Base-by-base conservation (phyloP, 2,329 filamentous ascomycete species). In the Erysiphe pulchra region DNA sequence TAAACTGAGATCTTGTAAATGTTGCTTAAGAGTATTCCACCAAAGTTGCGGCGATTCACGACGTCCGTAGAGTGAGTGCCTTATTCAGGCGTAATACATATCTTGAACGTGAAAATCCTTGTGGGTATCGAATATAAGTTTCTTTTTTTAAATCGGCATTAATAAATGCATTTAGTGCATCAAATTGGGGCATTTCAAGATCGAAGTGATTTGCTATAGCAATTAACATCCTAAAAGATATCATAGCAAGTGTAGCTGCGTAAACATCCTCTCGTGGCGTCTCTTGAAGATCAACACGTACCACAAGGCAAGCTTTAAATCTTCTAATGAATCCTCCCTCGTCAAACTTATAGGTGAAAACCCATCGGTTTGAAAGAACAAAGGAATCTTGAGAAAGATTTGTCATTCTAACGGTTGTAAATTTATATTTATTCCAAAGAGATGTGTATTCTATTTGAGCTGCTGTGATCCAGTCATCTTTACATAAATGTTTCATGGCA, bases 111-210 rank as follows among this genome's bases (percentile, higher is more conserved):
- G 13, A 5, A 20, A 11, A 40, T 40, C 38, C 38, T 40, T 40
- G 13, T 40, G 38, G 38, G 17, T 16, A 40, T 13, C 17, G 17
- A 16, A 40, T 12, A 40, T 40, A 20, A n/a, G 17, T 40, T 16
- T n/a, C 38, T 9, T 36, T 16, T 13, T 36, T 16, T 36, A 36
- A 36, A 36, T 36, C 33, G 4, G 33, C 48, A 49, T 49, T 46
- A 49, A 41, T 48, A 28, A 14, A 13, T 14, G 6, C 4, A 20
- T 44, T 24, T 43, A 33, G 31, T n/a, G n/a, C 9, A 38, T 20
- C 24, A n/a, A 7, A 14, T 6, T 16, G 24, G 13, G 1, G 12
- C 14, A 34, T 5, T 30, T 33, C 9, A 4, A 24, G n/a, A 14
- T 34, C 16, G 2, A 46, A 37, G 16, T 37, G 11, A 13, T 37